Percentiles rank a stretch among this genome's conserved stretches.
Conservation (phyloP, 257 asterid genomes). For the Ophiorrhiza pumila region DNA sequence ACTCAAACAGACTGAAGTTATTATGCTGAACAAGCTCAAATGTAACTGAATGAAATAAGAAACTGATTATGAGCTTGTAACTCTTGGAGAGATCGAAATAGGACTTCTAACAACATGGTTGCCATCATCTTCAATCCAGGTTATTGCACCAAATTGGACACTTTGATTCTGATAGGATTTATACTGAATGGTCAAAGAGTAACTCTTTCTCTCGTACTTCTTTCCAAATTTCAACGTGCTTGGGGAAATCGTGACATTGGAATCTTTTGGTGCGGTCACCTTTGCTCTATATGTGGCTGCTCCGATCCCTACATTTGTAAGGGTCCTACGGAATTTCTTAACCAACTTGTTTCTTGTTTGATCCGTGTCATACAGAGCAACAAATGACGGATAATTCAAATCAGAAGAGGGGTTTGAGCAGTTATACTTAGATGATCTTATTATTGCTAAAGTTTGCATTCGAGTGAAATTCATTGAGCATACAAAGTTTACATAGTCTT, state of each 20-base stretch:
- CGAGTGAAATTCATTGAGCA: constrained; percentile 45
- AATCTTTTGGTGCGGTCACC: constrained; percentile 31
- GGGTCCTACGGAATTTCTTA: constrained; percentile 33
- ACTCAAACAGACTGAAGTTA: not conserved
- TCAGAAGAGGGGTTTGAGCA: constrained; percentile 45
- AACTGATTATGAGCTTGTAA: not conserved
- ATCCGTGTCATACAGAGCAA: constrained; percentile 26
- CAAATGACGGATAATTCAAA: constrained; percentile 49
- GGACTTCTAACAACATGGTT: constrained; percentile 50
- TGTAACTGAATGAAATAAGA: not conserved
- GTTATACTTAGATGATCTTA: constrained; percentile 27
- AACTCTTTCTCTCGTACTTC: constrained; percentile 43
- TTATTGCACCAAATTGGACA: constrained; percentile 35
- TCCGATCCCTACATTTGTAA: constrained; percentile 42
- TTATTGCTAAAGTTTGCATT: constrained; percentile 32
- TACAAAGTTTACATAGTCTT: constrained; percentile 44
- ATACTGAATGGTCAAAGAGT: constrained; percentile 26
- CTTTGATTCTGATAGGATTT: constrained; percentile 17
- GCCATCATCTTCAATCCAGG: constrained; percentile 48
- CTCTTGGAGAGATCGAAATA: constrained; percentile 4
- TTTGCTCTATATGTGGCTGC: constrained; percentile 30
- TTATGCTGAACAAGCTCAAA: no score
- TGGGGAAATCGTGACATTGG: constrained; percentile 30
- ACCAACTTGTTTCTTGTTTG: constrained; percentile 14
- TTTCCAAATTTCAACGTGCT: constrained; percentile 25